Evolutionary conservation across 1,139 yeast species (phyloP), one percentile per base, ranked within the genome.

Genomic region (Meyerozyma smithsonii): DNA sequence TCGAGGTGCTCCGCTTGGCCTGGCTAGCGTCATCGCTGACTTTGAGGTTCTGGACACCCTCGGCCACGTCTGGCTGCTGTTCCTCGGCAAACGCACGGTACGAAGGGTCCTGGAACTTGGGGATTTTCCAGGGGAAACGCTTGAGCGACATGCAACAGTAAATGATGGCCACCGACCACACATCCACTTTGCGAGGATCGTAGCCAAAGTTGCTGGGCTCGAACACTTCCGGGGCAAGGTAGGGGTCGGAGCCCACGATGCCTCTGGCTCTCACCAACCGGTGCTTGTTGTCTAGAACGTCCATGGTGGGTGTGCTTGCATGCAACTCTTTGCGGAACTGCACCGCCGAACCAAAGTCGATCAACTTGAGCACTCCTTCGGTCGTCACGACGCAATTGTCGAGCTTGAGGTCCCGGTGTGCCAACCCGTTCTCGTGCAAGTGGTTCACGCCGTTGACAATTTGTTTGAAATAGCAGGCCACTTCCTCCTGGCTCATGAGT

Each of bases 191-290:
- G 39, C 88, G 66, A 18, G 92, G 85, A 55, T 84, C 90, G 55
- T 84, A 84, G 3, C 75, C 66, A 47, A 58, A 41, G 55, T 61
- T 55, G 46, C 61, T 44, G 3, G 64, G 64, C 43, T 70, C 58
- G 64, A 83, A 66, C 19, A 84, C 84, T 58, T 84, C 94, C 0
- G 92, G 94, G 0, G 92, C 84, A 48, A 84, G 61, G 55, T 84
- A 84, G 4, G 94, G 94, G 59, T 84, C 94, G 8, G 87, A 79
- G 3, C 94, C 94, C 19, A 84, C 87, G 8, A 84, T 73, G n/a
- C 94, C 94, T 28, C 72, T 62, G 1, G 86, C 81, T 36, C 56
- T 45, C 2, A 64, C 49, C 32, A 69, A 54, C 40, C 58, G 56
- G 43, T 56, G 57, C 7, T 46, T 45, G 4, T 50, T 56, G 36